These are phyloP conservation scores for Trichoderma sp. DNA, from an alignment of 2,329 filamentous ascomycete species.

Conservation along the genomic window DNA sequence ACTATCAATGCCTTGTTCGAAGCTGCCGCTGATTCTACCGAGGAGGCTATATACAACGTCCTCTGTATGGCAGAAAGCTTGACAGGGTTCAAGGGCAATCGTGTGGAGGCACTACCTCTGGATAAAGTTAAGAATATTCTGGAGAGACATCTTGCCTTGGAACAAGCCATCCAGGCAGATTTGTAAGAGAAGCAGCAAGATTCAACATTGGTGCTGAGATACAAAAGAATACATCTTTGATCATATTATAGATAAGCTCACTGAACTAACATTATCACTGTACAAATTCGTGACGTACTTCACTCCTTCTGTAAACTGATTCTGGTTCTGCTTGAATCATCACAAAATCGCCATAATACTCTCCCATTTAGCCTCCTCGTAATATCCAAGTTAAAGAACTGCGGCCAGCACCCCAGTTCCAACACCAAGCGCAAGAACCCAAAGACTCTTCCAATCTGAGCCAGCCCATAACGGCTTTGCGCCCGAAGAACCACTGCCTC, in stretches of 20 bases:
- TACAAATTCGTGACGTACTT: not conserved
- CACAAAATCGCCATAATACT: not conserved
- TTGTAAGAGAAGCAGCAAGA: not conserved
- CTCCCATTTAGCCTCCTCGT: not conserved
- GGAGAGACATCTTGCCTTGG: conserved; percentile 33
- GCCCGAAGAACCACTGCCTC: not conserved
- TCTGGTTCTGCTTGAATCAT: rapidly evolving
- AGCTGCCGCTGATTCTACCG: conserved; percentile 62
- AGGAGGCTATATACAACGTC: conserved; percentile 67
- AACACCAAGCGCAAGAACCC: conserved; percentile 7
- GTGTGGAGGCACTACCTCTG: conserved; percentile 52
- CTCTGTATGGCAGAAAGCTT: conserved; percentile 63
- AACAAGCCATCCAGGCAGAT: not conserved
- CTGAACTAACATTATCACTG: not conserved
- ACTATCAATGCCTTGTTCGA: conserved; percentile 64
- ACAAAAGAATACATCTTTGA: not conserved
- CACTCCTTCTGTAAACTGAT: not conserved
- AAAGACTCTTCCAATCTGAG: conserved; percentile 5
- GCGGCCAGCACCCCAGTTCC: conserved; percentile 19
- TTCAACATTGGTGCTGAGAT: not conserved
- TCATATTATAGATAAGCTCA: too few relatives aligned
- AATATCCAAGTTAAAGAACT: not conserved
- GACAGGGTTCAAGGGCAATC: conserved; percentile 53
- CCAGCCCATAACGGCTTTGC: conserved; percentile 11
- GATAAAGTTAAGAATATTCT: conserved; percentile 49